These are phyloP conservation scores for Chlamydomonas schloesseri DNA, from an alignment of 139 green algal genomes.

Conservation along the genomic window DNA sequence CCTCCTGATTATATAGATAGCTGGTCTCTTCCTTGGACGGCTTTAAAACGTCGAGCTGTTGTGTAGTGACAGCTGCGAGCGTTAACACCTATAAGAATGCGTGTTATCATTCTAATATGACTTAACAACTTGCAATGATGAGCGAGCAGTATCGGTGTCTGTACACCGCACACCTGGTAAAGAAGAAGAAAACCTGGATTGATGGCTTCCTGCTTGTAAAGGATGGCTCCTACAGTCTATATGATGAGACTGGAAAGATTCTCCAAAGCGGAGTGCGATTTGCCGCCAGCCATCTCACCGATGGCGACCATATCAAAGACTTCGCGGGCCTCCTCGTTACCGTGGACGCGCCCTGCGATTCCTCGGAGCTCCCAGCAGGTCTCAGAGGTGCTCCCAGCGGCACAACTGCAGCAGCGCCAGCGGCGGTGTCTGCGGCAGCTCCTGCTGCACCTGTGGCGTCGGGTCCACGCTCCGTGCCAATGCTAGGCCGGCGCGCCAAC, in stretches of 20 bases:
- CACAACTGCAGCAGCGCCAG: background rate
- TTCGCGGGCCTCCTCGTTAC: constrained; percentile 10
- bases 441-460: no score
- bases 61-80: no score
- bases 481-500: no score
- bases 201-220: constrained; percentile 16
- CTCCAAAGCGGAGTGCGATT: background rate
- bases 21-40: no score
- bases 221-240: background rate
- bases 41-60: no score
- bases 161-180: constrained; percentile 31
- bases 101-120: no score
- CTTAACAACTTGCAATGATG: background rate
- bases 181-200: constrained; percentile 32
- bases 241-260: background rate
- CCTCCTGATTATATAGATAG: no score
- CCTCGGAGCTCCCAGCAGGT: background rate
- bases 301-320: background rate
- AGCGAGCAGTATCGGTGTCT: constrained; percentile 19
- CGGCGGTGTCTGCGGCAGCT: no score
- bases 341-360: background rate
- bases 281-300: background rate
- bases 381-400: background rate
- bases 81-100: no score
- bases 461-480: no score